Evolutionary conservation across 257 asterid species (phyloP), one percentile per base, ranked within the genome.

Genomic region (Avicennia marina): DNA sequence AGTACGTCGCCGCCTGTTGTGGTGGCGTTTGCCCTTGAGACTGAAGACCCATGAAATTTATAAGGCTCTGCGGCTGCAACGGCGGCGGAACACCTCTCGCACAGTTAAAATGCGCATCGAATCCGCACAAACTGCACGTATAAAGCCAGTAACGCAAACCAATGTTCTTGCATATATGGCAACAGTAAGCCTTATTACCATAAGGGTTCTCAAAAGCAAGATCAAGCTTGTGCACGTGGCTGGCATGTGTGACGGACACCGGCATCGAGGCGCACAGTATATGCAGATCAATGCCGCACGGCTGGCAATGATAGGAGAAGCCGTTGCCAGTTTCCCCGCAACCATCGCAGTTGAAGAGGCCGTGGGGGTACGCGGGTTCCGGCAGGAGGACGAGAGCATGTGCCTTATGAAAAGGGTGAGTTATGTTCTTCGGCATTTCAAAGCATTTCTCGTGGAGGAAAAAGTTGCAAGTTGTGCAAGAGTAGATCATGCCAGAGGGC

Each of bases 61-160:
- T 13, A 21, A 10, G 56, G 34, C 21, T 50, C 34, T 25, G 38
- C 25, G 51, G 72, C 18, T n/a, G n/a, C 5, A 33, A 9, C 32
- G 43, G 45, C 19, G 40, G 57, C 6, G 53, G 61, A 46, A 33
- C n/a, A 13, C 45, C 45, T 7, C 52, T 67, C 6, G 74, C 75
- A 33, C 95, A 86, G 39, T 64, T 58, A 77, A 86, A 54, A 59
- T 86, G 93, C 13, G 76, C 82, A 44, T 80, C 85, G 41, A 83
- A 86, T 13, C 71, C 78, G 57, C 93, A 86, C 1, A 38, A 8
- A 1, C 6, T 34, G 38, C 93, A 83, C 47, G 85, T 47, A 44
- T 86, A 86, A 11, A 86, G 76, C 89, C 95, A 82, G 31, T 74
- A 80, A 7, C 61, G 52, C 0, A 63, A 47, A 4, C 82, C 85